A percentile compares a stretch with the other conserved stretches of the same genome.
Conservation (phyloP, 495 filamentous ascomycete species). For the Penicillium antarcticum region DNA sequence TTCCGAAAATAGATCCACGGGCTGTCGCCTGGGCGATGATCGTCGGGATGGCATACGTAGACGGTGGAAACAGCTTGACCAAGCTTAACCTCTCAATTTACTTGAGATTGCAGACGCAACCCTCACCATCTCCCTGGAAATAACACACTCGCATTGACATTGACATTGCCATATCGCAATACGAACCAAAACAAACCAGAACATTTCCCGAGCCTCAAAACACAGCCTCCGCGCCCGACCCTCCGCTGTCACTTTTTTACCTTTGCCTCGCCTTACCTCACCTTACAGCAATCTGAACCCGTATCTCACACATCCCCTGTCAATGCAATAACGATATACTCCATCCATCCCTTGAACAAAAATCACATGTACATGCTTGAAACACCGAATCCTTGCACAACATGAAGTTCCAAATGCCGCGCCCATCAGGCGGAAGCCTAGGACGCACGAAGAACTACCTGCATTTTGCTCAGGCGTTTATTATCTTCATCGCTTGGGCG, state of each 20-base stretch:
- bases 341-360: neutral
- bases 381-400: slow-evolving; percentile 27
- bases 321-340: too few species aligned
- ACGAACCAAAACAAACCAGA: neutral
- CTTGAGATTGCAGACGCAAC: too few species aligned
- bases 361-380: slow-evolving; percentile 5
- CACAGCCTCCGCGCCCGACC: neutral
- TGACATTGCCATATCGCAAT: too few species aligned
- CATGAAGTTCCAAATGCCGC: slow-evolving; percentile 32
- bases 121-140: too few species aligned
- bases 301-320: too few species aligned
- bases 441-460: slow-evolving; percentile 47
- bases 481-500: slow-evolving; percentile 68
- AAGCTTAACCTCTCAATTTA: too few species aligned
- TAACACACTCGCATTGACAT: too few species aligned
- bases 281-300: neutral
- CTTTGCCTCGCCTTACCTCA: neutral
- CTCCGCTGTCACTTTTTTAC: slow-evolving; percentile 5
- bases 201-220: neutral
- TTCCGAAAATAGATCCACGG: slow-evolving; percentile 28
- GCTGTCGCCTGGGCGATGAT: slow-evolving; percentile 29
- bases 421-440: slow-evolving; percentile 34
- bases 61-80: neutral
- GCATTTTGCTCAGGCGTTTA: slow-evolving; percentile 57
- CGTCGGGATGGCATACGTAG: slow-evolving; percentile 1